A percentile compares a stretch with the other conserved stretches of the same genome.
These are phyloP conservation scores for Colletotrichum sp. DNA, from an alignment of 2,329 filamentous ascomycete species.

Conservation along the genomic window DNA sequence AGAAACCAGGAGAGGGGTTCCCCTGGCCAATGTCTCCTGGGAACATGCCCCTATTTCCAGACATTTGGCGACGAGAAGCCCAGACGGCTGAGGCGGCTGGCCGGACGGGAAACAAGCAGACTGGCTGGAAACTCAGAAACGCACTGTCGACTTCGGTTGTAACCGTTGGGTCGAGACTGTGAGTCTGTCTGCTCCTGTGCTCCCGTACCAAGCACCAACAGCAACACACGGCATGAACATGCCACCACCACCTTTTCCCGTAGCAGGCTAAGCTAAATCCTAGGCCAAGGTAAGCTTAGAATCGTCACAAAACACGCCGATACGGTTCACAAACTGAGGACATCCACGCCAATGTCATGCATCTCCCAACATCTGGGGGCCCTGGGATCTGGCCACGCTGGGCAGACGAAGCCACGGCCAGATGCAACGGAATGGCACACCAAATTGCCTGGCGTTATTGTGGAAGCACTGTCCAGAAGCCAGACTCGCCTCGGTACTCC, in stretches of 20 bases:
- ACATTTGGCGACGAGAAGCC: background rate
- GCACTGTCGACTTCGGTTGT: background rate
- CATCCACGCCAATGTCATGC: background rate
- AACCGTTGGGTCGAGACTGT: background rate
- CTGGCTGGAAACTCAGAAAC: background rate
- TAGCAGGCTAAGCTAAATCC: background rate
- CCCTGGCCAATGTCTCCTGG: background rate
- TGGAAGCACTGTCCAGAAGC: background rate
- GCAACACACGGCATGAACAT: background rate
- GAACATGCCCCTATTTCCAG: slow-evolving; percentile 17
- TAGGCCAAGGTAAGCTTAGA: background rate
- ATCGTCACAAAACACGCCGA: background rate
- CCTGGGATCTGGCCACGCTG: background rate
- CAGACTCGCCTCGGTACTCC: background rate
- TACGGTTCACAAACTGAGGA: background rate
- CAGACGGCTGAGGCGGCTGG: background rate
- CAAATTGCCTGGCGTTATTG: background rate
- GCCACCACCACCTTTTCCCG: background rate
- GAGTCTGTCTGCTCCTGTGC: background rate
- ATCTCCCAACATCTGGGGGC: background rate
- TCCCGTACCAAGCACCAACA: background rate
- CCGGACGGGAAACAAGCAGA: background rate
- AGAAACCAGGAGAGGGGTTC: background rate
- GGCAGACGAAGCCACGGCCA: background rate
- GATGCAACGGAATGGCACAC: background rate